phyloP scores from a whole-genome alignment of 768 basidiomycete species.

The Ramaria sp. region DNA sequence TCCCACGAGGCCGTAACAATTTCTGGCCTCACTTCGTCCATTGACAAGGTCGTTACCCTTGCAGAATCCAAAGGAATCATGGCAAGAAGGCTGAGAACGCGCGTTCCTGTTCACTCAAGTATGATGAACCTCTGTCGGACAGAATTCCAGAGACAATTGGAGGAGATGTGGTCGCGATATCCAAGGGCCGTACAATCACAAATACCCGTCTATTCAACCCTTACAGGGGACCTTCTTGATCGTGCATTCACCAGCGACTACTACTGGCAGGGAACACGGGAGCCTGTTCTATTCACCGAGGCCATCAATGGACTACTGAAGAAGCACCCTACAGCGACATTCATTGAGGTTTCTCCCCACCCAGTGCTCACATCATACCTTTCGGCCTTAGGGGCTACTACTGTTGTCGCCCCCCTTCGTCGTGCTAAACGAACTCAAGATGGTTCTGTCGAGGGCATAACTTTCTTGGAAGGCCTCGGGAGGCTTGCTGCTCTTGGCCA shows the following conservation, averaged over 20 bases:
- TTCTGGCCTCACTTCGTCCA: constrained; percentile 21
- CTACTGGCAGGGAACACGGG: constrained; percentile 29
- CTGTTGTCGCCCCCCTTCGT: constrained; percentile 19
- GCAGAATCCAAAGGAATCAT: constrained; percentile 21
- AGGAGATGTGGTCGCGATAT: constrained; percentile 13
- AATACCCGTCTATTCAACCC: constrained; percentile 28
- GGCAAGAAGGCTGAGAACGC: constrained; percentile 27
- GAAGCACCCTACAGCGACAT: constrained; percentile 1
- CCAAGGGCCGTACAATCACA: constrained; percentile 18
- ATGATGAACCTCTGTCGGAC: constrained; percentile 27
- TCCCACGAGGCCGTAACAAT: constrained; percentile 26
- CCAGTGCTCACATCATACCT: constrained; percentile 10
- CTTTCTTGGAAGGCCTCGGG: constrained; percentile 21
- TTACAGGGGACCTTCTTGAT: constrained; percentile 18
- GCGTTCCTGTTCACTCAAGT: constrained; percentile 28
- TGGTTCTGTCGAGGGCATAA: constrained; percentile 15
- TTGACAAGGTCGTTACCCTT: constrained; percentile 22
- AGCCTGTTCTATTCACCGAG: constrained; percentile 27
- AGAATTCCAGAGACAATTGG: constrained; percentile 13
- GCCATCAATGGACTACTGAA: constrained; percentile 19
- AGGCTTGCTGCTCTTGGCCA: constrained; percentile 19
- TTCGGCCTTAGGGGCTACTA: constrained; percentile 5
- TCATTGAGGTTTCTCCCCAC: constrained; percentile 8
- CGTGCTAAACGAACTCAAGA: constrained; percentile 16
- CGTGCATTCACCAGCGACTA: constrained; percentile 25